Percentiles rank a stretch among this genome's conserved stretches.
Conservation (phyloP, 306 rosid species). For the Potentilla sterilis region DNA sequence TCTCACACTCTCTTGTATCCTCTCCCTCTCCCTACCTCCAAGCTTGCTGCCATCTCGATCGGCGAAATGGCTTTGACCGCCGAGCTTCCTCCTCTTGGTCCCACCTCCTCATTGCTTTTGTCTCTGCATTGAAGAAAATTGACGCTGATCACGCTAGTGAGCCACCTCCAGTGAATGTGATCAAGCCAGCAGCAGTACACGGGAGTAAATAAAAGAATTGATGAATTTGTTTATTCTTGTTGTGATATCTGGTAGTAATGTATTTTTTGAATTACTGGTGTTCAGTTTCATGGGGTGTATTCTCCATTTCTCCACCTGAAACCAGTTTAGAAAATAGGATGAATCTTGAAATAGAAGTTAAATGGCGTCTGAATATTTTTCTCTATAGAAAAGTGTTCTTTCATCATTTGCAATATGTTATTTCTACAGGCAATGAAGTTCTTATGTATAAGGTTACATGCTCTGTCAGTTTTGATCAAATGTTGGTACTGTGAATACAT, state of each 20-base stretch:
- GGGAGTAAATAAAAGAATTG: neutral
- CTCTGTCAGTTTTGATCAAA: neutral
- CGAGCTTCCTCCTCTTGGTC: too few species aligned
- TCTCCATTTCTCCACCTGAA: neutral
- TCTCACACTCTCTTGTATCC: too few species aligned
- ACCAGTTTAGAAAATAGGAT: constrained; percentile 19
- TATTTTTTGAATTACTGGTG: constrained; percentile 19
- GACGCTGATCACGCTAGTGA: neutral
- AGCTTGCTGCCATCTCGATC: too few species aligned
- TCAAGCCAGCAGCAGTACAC: neutral
- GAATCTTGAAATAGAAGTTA: constrained; percentile 6
- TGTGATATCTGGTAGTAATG: constrained; percentile 25
- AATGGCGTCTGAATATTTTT: constrained; percentile 15
- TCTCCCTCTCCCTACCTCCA: too few species aligned
- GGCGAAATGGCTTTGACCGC: too few species aligned
- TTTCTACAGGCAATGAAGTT: neutral
- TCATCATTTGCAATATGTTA: constrained; percentile 4
- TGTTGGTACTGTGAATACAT: neutral
- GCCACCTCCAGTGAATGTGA: neutral
- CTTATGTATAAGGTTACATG: neutral
- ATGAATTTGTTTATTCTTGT: constrained; percentile 55
- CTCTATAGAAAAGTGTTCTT: neutral
- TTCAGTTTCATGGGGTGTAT: constrained; percentile 23
- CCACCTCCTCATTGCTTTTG: too few species aligned
- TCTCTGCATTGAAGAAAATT: neutral